Base-by-base conservation (phyloP, 148 eudicot species). In the Agrostemma githago region DNA sequence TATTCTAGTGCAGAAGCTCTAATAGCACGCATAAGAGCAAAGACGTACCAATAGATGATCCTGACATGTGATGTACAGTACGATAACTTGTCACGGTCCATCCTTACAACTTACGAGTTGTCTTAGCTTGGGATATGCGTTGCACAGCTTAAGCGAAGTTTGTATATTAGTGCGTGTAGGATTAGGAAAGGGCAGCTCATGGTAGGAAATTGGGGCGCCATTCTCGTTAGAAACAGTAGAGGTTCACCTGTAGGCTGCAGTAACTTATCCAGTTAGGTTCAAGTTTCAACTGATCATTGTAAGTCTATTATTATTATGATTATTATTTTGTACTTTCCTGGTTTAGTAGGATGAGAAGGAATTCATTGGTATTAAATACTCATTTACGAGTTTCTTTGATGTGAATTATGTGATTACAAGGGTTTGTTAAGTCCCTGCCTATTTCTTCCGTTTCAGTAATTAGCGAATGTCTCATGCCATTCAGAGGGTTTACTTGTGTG, bases 1-100 rank as follows among this genome's bases (percentile, higher is more conserved):
- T 82, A 82, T 21, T 75, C 79, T 46, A 73, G 71, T 70, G 93
- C 87, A 1, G 79, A 82, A 64, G 80, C 87, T 72, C 86, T 91
- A 2, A 71, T 91, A 5, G 82, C 79, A 40, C 74, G 81, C 78
- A 76, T 89, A 12, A 70, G 85, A 80, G 83, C 80, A 58, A 75
- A 72, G 21, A 48, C 41, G 17, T 9, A 20, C 46, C 41, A 65
- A 59, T 39, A 73, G 71, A 37, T 69, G 77, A 76, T 66, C 69
- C 41, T 72, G 73, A 65, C 46, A 51, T 70, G 17, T 54, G 6
- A 61, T 74, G 74, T 69, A 74, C 56, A 68, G 54, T 38, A 1
- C 16, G 20, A 48, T 48, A 66, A 34, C 53, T 60, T 62, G 10
- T 43, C 21, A 34, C 8, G 63, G 53, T 72, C 56, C 59, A 17